Base-by-base conservation (phyloP, 2,329 filamentous ascomycete genomes). In the Microdochium nivale region DNA sequence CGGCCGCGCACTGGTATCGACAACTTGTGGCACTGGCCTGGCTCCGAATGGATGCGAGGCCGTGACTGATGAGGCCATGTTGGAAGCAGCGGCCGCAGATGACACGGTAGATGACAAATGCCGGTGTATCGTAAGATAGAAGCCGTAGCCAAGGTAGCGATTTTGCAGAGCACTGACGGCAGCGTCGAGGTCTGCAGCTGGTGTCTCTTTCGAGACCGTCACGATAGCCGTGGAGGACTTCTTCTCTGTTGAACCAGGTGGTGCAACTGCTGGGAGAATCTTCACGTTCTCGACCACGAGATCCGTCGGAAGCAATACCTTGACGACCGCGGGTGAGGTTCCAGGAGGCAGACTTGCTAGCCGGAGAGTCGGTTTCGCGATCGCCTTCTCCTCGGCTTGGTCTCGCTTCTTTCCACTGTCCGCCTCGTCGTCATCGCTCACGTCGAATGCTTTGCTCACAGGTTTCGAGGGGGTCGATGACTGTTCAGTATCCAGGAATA, bases 101-200 rank as follows among this genome's bases (percentile, higher is more conserved):
- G 75, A 74, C n/a, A 87, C 76, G 1, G 85, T 83, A 2, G 90
- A 95, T 0, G 90, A 95, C 3, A 96, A 76, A 69, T 95, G 88
- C 10, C 90, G 78, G 54, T 91, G 88, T 46, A 95, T 77, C 7
- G 81, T 86, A 2, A 96, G 74, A 66, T 91, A 86, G 70, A 86
- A 90, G 4, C 91, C 91, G 64, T 83, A 90, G 16, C 91, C 91
- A 16, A 96, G 73, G 64, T 96, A 96, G 58, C 79, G 83, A 57
- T 94, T 90, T 63, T 95, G 88, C 30, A 96, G 71, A 3, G 80
- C 71, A 62, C 84, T 92, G 50, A 95, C 88, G 0, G 85, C 80
- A 3, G 81, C 77, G 61, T 96, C 90, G 51, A 96, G 91, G 52
- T 95, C 88, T 24, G 84, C 87, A 1, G 86, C 87, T 0, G 90